Conservation (phyloP, 495 filamentous ascomycete species). For the Xylaria flabelliformis region DNA sequence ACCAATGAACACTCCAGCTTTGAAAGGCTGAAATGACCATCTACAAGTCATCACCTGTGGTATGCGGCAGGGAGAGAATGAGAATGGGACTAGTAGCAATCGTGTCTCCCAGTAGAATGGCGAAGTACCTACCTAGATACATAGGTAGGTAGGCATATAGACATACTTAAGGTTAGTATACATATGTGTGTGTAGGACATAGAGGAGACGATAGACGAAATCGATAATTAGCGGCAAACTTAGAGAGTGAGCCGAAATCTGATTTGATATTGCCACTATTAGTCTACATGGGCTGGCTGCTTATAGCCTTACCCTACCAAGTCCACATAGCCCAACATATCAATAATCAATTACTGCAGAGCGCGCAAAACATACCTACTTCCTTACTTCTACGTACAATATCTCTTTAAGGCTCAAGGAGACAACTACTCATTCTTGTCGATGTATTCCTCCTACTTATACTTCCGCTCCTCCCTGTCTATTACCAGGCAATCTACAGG, state of each 20-base stretch:
- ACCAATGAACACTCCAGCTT: conserved; percentile 1
- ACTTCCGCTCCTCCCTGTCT: neutral
- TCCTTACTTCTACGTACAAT: neutral
- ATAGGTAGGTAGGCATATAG: neutral
- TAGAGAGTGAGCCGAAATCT: conserved; percentile 15
- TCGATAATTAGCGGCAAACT: conserved; percentile 6
- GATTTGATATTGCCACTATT: conserved; percentile 27
- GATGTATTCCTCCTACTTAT: neutral
- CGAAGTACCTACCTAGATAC: too few relatives aligned
- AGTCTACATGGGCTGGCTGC: conserved; percentile 12
- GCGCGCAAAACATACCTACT: conserved; percentile 2
- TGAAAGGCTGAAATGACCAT: conserved; percentile 4
- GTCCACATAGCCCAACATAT: conserved; percentile 12
- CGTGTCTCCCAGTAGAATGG: conserved; percentile 20
- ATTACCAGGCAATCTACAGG: neutral
- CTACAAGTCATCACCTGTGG: neutral
- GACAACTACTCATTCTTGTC: neutral
- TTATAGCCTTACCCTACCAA: conserved; percentile 21
- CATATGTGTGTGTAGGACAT: neutral
- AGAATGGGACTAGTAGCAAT: conserved; percentile 8
- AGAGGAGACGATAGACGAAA: neutral
- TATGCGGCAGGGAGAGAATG: conserved; percentile 3
- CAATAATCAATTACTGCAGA: conserved; percentile 9
- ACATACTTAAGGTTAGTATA: neutral
- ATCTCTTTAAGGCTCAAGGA: neutral